Conservation (phyloP, 257 asterid species). For the Solanum appendiculatum region DNA sequence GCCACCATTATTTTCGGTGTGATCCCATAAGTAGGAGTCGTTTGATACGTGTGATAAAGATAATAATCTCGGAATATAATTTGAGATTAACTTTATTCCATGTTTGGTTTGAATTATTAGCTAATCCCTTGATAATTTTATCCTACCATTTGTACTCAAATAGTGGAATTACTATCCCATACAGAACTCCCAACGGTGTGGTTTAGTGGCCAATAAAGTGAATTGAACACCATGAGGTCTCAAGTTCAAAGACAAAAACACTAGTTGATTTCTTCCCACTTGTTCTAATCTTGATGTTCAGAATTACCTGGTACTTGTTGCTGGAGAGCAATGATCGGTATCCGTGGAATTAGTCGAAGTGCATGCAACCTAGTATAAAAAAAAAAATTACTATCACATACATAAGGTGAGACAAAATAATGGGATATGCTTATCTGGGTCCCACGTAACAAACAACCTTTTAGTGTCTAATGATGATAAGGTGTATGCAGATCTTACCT, state of each 20-base stretch:
- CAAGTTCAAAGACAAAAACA: not conserved
- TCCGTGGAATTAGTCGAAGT: not conserved
- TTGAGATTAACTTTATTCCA: not conserved
- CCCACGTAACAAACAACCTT: not conserved
- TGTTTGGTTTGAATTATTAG: not conserved
- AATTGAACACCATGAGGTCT: too few species aligned
- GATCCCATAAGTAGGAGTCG: not conserved
- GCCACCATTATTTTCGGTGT: too few species aligned
- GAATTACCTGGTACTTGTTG: not conserved
- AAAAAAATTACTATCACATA: not conserved
- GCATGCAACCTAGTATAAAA: not conserved
- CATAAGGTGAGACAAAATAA: not conserved
- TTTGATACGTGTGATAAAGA: not conserved
- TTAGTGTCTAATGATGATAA: too few species aligned
- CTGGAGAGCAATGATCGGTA: not conserved
- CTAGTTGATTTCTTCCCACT: not conserved
- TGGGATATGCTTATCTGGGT: not conserved
- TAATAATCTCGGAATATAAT: not conserved
- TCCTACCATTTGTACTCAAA: not conserved
- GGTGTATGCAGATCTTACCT: not conserved
- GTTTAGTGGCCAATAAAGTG: not conserved
- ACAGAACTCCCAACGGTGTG: not conserved
- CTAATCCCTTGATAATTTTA: not conserved
- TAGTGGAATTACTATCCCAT: not conserved
- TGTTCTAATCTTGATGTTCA: not conserved